These are phyloP conservation scores for Euptelea pleiosperma DNA, from an alignment of 164 flowering plant genomes.

Conservation along the genomic window DNA sequence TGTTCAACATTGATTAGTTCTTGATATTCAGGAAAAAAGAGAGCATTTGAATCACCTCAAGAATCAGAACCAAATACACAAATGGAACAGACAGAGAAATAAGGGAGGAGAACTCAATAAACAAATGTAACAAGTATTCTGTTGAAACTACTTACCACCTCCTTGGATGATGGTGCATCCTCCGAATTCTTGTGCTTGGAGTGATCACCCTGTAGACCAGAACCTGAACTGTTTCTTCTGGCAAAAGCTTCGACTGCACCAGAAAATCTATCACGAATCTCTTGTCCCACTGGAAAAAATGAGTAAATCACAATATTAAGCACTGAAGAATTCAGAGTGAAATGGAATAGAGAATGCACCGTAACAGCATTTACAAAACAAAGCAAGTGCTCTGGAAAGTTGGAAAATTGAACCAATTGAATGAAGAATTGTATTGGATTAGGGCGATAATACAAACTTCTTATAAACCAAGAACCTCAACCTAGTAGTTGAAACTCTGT, in stretches of 20 bases:
- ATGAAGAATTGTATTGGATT: no score
- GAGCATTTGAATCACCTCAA: no score
- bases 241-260: slow-evolving; percentile 53
- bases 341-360: not conserved
- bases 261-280: slow-evolving; percentile 41
- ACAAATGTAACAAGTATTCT: not conserved
- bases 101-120: no score
- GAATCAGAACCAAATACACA: no score
- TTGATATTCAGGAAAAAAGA: no score
- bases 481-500: no score
- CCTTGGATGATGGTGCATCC: slow-evolving; percentile 22
- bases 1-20: no score
- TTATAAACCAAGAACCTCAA: no score
- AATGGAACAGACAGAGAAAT: no score
- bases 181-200: slow-evolving; percentile 30
- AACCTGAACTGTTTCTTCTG: slow-evolving; percentile 35
- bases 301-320: not conserved
- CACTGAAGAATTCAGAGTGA: not conserved
- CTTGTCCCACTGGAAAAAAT: slow-evolving; percentile 39
- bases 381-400: not conserved
- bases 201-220: slow-evolving; percentile 36
- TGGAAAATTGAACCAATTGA: not conserved
- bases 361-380: not conserved
- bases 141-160: slow-evolving; percentile 14
- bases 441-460: no score